Evolutionary conservation across 2,329 filamentous ascomycete species (phyloP).

Genomic region (Sporothrix sp.): DNA sequence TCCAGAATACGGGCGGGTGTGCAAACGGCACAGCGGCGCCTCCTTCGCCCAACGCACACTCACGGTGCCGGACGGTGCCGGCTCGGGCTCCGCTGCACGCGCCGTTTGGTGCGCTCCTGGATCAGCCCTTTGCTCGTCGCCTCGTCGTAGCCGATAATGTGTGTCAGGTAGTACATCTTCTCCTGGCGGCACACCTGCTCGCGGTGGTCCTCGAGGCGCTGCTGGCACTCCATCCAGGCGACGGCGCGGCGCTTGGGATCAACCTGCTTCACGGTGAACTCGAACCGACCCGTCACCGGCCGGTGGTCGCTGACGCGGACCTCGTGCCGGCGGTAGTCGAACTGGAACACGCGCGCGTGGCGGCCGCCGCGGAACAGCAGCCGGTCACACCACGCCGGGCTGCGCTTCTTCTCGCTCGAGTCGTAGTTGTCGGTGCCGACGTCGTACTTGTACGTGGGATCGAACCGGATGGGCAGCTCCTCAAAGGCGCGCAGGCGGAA

Average conservation of each 20-base stretch:
- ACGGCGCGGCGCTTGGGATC: constrained; percentile 53
- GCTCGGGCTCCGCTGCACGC: constrained; percentile 21
- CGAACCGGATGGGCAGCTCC: constrained; percentile 84
- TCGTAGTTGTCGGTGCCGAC: constrained; percentile 92
- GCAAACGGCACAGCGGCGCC: not conserved
- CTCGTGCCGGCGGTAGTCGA: constrained; percentile 83
- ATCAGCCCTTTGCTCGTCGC: constrained; percentile 40
- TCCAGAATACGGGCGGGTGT: not conserved
- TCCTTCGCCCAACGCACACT: not conserved
- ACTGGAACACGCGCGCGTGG: constrained; percentile 66
- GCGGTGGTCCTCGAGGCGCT: constrained; percentile 64
- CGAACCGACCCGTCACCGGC: constrained; percentile 79
- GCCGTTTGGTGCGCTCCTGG: constrained; percentile 29
- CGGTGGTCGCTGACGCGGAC: constrained; percentile 86
- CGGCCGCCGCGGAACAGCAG: constrained; percentile 65
- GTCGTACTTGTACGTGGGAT: constrained; percentile 97
- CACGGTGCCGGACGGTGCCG: constrained; percentile 11
- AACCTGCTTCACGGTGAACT: constrained; percentile 75
- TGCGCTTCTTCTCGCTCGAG: constrained; percentile 84
- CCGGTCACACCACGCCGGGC: constrained; percentile 94
- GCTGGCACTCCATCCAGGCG: constrained; percentile 64
- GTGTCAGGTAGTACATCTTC: constrained; percentile 45
- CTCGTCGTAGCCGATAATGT: constrained; percentile 44
- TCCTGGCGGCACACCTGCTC: constrained; percentile 58
- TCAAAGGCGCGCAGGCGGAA: constrained; percentile 83